phyloP scores from a whole-genome alignment of 768 basidiomycete species.

The Hydnomerulius pinastri region DNA sequence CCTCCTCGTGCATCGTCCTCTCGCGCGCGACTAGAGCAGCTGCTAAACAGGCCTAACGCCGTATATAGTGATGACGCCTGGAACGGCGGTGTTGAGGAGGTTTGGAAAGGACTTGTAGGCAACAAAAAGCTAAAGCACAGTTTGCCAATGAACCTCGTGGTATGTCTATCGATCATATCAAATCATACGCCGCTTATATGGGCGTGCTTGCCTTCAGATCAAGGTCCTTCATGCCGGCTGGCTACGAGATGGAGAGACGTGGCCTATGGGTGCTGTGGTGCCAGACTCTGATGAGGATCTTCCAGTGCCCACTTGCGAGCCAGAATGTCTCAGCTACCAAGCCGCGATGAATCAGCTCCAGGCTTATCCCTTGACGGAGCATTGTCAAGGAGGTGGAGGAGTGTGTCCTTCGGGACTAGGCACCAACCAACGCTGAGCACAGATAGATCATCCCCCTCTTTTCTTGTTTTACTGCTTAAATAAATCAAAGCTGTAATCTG shows the following conservation, averaged over 20 bases:
- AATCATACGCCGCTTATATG: conserved; percentile 2
- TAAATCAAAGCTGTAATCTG: too few species aligned
- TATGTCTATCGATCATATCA: conserved; percentile 37
- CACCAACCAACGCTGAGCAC: not conserved
- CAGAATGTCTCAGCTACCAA: not conserved
- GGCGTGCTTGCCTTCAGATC: conserved; percentile 47
- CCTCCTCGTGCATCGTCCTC: conserved; percentile 33
- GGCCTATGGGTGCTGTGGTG: conserved; percentile 64
- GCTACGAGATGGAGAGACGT: conserved; percentile 69
- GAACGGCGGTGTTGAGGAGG: conserved; percentile 55
- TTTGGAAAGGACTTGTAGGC: conserved; percentile 62
- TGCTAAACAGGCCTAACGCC: conserved; percentile 49
- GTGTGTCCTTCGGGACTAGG: conserved; percentile 3
- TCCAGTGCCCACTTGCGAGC: not conserved
- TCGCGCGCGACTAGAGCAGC: conserved; percentile 49
- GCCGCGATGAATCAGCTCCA: not conserved
- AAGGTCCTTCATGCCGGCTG: conserved; percentile 74
- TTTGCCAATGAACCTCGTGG: conserved; percentile 65
- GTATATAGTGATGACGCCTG: conserved; percentile 54
- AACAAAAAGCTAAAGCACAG: conserved; percentile 60
- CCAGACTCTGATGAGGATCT: conserved; percentile 63
- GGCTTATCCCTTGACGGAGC: not conserved
- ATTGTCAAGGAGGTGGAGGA: not conserved
- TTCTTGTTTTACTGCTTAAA: not conserved
- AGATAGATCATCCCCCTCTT: not conserved